phyloP scores from a whole-genome alignment of 164 flowering plant species.

The Vitis cinerea region DNA sequence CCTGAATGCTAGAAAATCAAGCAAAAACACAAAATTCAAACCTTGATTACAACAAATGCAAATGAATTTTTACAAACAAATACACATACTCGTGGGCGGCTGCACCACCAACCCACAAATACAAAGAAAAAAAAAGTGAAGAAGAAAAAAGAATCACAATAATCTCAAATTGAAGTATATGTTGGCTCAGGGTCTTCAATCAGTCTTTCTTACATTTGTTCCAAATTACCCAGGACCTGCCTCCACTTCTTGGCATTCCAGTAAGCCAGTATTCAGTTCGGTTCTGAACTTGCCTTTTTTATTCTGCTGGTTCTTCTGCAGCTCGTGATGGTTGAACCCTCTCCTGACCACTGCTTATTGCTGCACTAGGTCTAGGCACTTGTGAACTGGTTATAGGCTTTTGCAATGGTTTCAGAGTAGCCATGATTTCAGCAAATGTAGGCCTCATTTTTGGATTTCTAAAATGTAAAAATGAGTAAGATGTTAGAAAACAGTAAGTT shows the following conservation, averaged over 20 bases:
- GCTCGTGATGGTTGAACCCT: conserved; percentile 25
- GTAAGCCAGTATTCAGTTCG: conserved; percentile 1
- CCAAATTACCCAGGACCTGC: conserved; percentile 12
- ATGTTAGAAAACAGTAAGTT: background rate
- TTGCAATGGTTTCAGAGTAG: conserved; percentile 79
- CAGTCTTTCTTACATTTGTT: conserved; percentile 17
- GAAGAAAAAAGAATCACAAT: conserved; percentile 26
- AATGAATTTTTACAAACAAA: conserved; percentile 33
- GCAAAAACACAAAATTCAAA: conserved; percentile 8
- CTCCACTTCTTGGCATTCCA: background rate
- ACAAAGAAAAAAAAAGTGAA: conserved; percentile 7
- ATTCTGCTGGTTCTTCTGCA: conserved; percentile 21
- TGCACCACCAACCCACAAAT: conserved; percentile 20
- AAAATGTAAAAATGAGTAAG: conserved; percentile 16
- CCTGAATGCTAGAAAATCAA: background rate
- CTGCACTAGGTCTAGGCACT: conserved; percentile 42
- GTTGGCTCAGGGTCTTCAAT: conserved; percentile 27
- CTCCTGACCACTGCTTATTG: conserved; percentile 23
- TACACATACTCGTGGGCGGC: conserved; percentile 29
- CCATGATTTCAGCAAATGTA: conserved; percentile 87
- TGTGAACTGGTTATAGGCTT: conserved; percentile 61
- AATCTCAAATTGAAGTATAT: conserved; percentile 21
- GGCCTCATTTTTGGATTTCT: conserved; percentile 91
- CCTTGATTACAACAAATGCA: conserved; percentile 27
- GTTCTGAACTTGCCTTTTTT: conserved; percentile 5